A percentile compares a stretch with the other conserved stretches of the same genome.
Evolutionary conservation across 495 filamentous ascomycete species (phyloP).

Genomic region (Lasiosphaeria hispida): DNA sequence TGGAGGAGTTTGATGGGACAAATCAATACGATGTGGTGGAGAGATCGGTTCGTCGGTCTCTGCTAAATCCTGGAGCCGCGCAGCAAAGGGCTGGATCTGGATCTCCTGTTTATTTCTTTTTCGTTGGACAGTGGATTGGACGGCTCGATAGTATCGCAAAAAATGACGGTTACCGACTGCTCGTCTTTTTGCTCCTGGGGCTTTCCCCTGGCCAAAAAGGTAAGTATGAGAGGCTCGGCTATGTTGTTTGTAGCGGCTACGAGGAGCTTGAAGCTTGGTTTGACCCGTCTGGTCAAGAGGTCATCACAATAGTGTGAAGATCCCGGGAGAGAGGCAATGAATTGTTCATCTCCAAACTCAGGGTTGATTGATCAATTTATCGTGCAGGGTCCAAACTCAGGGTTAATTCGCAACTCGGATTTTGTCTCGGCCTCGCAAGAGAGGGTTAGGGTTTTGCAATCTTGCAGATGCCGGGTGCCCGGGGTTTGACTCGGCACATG

Average conservation of each 20-base stretch:
- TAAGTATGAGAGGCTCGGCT: background rate
- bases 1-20: background rate
- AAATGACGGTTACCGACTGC: background rate
- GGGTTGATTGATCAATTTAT: too few species aligned
- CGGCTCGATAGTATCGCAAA: background rate
- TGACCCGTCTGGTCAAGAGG: background rate
- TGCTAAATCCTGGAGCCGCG: background rate
- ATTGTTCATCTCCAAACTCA: too few species aligned
- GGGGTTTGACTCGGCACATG: too few species aligned
- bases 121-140: slow-evolving; percentile 2
- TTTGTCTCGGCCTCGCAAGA: too few species aligned
- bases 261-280: slow-evolving; percentile 2
- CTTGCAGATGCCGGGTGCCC: too few species aligned
- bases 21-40: background rate
- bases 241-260: background rate
- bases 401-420: too few species aligned
- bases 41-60: slow-evolving; percentile 1
- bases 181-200: background rate
- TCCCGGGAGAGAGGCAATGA: too few species aligned
- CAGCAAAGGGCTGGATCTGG: background rate
- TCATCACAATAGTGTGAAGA: background rate
- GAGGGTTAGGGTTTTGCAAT: too few species aligned
- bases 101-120: background rate
- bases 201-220: background rate
- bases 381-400: too few species aligned